Conservation (phyloP, 768 basidiomycete genomes). For the Rhodosporidiobolus sp. region DNA sequence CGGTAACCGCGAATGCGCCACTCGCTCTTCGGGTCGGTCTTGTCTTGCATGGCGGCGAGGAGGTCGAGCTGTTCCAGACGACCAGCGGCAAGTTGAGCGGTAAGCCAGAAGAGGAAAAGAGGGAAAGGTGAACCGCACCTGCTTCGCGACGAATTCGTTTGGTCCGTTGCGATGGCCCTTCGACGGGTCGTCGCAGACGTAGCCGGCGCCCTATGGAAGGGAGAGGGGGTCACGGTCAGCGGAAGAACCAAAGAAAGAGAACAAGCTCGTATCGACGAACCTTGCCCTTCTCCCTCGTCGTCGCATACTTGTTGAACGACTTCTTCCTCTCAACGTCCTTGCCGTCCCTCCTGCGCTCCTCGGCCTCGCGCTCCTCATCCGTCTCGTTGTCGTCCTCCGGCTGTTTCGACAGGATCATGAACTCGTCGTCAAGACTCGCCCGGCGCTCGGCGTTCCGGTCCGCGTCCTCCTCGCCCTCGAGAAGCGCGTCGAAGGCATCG, state of each 20-base stretch:
- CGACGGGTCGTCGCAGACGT: background rate
- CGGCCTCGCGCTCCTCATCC: constrained; percentile 10
- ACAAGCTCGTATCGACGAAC: background rate
- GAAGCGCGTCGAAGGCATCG: constrained; percentile 7
- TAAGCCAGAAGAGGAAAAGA: fast-evolving
- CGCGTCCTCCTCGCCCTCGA: background rate
- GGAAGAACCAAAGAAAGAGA: background rate
- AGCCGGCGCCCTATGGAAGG: background rate
- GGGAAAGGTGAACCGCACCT: background rate
- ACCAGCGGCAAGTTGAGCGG: background rate
- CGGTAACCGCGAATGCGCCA: constrained; percentile 13
- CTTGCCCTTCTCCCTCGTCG: background rate
- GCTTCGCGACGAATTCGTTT: constrained; percentile 16
- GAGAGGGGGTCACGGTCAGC: background rate
- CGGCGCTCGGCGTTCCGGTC: background rate
- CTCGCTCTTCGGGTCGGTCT: background rate
- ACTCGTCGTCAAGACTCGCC: background rate
- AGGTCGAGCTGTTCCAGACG: constrained; percentile 10
- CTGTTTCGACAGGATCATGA: background rate
- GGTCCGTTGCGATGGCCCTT: background rate
- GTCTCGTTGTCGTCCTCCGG: background rate
- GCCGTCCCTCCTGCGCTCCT: background rate
- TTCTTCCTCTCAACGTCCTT: background rate
- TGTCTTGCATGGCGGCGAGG: background rate
- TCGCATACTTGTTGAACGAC: background rate